These are phyloP conservation scores for Cladophialophora exuberans DNA, from an alignment of 2,329 filamentous ascomycete species.

Conservation along the genomic window DNA sequence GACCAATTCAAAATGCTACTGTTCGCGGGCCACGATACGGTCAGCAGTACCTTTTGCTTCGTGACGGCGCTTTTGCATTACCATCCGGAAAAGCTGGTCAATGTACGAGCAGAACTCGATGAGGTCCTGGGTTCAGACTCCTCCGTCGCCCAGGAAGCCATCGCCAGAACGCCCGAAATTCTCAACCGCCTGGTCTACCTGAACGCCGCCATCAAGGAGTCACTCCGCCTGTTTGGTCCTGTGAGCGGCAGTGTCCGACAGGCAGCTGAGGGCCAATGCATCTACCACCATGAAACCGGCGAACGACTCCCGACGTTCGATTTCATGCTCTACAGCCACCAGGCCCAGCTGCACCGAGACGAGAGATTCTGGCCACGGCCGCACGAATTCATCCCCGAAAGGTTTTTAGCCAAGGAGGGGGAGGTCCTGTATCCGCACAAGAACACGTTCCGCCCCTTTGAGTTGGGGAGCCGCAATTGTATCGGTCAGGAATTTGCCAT, in stretches of 20 bases:
- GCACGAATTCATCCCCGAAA: conserved; percentile 52
- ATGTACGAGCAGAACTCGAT: conserved; percentile 55
- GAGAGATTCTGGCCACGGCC: conserved; percentile 47
- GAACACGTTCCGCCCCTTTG: conserved; percentile 59
- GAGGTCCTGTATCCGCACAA: conserved; percentile 47
- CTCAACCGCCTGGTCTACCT: conserved; percentile 58
- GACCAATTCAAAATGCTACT: conserved; percentile 35
- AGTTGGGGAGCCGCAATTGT: conserved; percentile 57
- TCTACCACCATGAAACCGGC: conserved; percentile 21
- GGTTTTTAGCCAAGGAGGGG: conserved; percentile 45
- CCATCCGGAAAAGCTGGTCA: conserved; percentile 37
- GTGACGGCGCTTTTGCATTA: conserved; percentile 37
- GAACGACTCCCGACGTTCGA: conserved; percentile 19
- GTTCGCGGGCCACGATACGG: conserved; percentile 35
- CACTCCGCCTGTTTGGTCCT: conserved; percentile 52
- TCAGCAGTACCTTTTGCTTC: conserved; percentile 38
- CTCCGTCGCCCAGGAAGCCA: conserved; percentile 42
- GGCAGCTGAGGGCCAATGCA: conserved; percentile 5
- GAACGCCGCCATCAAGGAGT: conserved; percentile 56
- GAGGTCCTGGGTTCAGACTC: conserved; percentile 51
- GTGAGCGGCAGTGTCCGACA: conserved; percentile 36
- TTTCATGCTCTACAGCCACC: conserved; percentile 9
- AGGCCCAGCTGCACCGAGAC: conserved; percentile 40
- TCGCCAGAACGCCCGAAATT: conserved; percentile 40
- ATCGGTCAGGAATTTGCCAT: conserved; percentile 59